Conservation (phyloP, 768 basidiomycete species). For the Trametes cinnabarina region DNA sequence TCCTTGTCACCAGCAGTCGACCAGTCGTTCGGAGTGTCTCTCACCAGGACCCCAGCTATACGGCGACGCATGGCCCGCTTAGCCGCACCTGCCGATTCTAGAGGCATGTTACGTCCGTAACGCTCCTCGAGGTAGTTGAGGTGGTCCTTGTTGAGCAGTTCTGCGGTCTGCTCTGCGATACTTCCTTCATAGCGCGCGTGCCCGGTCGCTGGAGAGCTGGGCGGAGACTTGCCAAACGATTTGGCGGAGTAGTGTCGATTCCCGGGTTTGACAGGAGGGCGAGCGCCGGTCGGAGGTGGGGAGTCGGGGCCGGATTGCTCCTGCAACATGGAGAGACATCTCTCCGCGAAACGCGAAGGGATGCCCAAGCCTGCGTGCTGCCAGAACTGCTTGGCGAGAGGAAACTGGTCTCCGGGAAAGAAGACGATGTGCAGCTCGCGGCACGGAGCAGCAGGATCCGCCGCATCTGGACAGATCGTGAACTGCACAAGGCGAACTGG, state of each 20-base stretch:
- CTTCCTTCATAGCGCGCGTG: background rate
- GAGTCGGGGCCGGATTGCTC: conserved; percentile 25
- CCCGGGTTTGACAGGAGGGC: conserved; percentile 40
- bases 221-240: conserved; percentile 19
- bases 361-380: conserved; percentile 92
- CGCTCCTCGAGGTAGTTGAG: conserved; percentile 86
- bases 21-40: conserved; percentile 48
- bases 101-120: conserved; percentile 87
- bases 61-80: conserved; percentile 86
- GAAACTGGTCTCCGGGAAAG: conserved; percentile 59
- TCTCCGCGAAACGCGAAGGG: conserved; percentile 82
- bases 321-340: conserved; percentile 71
- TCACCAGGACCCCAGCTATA: conserved; percentile 81
- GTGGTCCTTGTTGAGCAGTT: conserved; percentile 61
- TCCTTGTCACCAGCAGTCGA: conserved; percentile 45
- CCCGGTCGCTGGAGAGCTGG: conserved; percentile 9
- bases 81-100: conserved; percentile 68
- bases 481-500: conserved; percentile 65
- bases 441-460: conserved; percentile 32
- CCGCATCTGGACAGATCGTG: conserved; percentile 62
- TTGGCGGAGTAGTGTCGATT: conserved; percentile 62
- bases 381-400: conserved; percentile 89
- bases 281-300: conserved; percentile 19
- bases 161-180: conserved; percentile 25
- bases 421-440: conserved; percentile 80